These are phyloP conservation scores for Prunus campanulata DNA, from an alignment of 306 rosid genomes.

Conservation along the genomic window DNA sequence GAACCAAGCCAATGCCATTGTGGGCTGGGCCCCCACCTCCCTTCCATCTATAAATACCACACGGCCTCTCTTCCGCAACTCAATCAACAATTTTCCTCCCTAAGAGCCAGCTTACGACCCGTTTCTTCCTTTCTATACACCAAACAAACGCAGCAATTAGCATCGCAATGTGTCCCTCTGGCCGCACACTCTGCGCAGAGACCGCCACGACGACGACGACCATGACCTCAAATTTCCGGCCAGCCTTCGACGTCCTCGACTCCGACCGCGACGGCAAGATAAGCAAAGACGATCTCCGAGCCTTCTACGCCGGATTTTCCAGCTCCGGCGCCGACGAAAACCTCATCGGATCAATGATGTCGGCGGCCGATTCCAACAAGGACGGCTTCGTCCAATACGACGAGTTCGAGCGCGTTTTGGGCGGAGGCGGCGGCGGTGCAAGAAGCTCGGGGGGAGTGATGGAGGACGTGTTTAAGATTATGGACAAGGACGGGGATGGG, in stretches of 20 bases:
- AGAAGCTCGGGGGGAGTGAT: conserved; percentile 44
- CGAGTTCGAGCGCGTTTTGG: conserved; percentile 75
- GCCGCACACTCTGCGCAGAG: conserved; percentile 7
- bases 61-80: too few relatives aligned
- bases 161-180: conserved; percentile 62
- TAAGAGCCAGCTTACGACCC: too few relatives aligned
- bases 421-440: background rate
- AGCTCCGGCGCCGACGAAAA: conserved; percentile 44
- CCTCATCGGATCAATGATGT: conserved; percentile 61
- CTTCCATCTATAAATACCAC: too few relatives aligned
- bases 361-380: conserved; percentile 68
- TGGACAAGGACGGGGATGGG: conserved; percentile 95
- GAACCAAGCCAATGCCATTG: too few relatives aligned
- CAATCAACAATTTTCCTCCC: too few relatives aligned
- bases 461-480: conserved; percentile 79
- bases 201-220: background rate
- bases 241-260: conserved; percentile 78
- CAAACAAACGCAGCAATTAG: background rate
- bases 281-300: conserved; percentile 71
- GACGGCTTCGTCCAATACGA: conserved; percentile 87
- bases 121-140: background rate
- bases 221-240: conserved; percentile 37
- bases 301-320: conserved; percentile 44
- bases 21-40: too few relatives aligned
- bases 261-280: conserved; percentile 77